A percentile compares a stretch with the other conserved stretches of the same genome.
These are phyloP conservation scores for Metschnikowia matae DNA, from an alignment of 805 yeast genomes.

Conservation along the genomic window DNA sequence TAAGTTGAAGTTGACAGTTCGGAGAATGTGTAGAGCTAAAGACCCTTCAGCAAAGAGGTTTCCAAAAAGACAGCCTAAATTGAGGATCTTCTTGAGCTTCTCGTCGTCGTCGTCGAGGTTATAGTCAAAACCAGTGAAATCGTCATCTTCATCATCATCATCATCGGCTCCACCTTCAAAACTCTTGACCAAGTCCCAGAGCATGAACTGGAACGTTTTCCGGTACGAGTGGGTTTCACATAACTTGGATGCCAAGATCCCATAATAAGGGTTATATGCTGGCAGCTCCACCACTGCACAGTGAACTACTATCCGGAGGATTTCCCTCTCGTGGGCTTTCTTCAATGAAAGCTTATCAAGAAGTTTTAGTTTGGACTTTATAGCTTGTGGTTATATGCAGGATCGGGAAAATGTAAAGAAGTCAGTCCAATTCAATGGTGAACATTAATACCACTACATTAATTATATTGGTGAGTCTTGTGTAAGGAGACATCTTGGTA, in stretches of 20 bases:
- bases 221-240: conserved; percentile 71
- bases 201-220: conserved; percentile 80
- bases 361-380: too few species aligned
- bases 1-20: conserved; percentile 69
- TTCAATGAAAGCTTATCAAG: conserved; percentile 76
- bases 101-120: conserved; percentile 49
- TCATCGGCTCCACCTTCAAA: conserved; percentile 49
- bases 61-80: conserved; percentile 81
- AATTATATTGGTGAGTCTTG: too few species aligned
- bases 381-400: too few species aligned
- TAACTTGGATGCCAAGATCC: conserved; percentile 68
- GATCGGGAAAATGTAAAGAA: too few species aligned
- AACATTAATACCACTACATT: too few species aligned
- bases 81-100: conserved; percentile 56
- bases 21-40: conserved; percentile 67
- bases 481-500: too few species aligned
- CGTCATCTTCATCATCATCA: conserved; percentile 38
- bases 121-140: conserved; percentile 32
- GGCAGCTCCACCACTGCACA: conserved; percentile 84
- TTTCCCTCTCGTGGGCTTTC: conserved; percentile 77
- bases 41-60: conserved; percentile 67
- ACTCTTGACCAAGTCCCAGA: conserved; percentile 83
- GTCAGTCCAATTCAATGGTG: too few species aligned
- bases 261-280: conserved; percentile 85
- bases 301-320: conserved; percentile 79